Percentiles rank a stretch among this genome's conserved stretches.
These are phyloP conservation scores for Hirsutella rhossiliensis DNA, from an alignment of 2,329 filamentous ascomycete species.

Conservation along the genomic window DNA sequence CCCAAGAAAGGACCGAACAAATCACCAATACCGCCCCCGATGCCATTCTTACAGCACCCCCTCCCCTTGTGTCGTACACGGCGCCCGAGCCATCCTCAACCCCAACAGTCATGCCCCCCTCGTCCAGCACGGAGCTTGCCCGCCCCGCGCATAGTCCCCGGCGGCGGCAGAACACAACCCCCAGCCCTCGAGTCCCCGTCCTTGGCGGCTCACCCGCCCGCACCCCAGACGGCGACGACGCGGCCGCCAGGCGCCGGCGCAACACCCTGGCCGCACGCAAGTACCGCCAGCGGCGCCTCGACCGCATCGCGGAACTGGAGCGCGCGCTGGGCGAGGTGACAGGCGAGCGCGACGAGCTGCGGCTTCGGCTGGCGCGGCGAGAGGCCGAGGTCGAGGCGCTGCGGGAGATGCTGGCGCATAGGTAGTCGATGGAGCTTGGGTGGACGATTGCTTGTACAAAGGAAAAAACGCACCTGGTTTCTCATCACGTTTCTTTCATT, in stretches of 20 bases:
- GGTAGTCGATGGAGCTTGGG: constrained; percentile 10
- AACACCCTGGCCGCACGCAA: constrained; percentile 63
- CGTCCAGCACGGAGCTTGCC: no score
- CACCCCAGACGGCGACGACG: constrained; percentile 9
- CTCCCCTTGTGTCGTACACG: no score
- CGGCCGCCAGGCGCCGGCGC: constrained; percentile 45
- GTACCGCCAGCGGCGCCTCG: constrained; percentile 59
- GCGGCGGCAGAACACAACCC: neutral
- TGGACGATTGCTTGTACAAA: no score
- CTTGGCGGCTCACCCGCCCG: no score
- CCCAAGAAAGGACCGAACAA: no score
- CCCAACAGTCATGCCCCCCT: no score
- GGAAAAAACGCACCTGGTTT: no score
- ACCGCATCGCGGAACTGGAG: constrained; percentile 52
- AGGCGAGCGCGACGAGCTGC: constrained; percentile 50
- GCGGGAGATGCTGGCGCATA: constrained; percentile 31
- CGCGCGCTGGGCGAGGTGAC: constrained; percentile 43
- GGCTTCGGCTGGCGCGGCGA: constrained; percentile 47
- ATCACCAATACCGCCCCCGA: no score
- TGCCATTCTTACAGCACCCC: no score
- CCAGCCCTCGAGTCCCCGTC: no score
- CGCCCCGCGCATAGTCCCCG: neutral
- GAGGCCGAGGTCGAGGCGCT: constrained; percentile 55
- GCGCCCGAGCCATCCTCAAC: no score
- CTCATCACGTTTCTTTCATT: no score